These are phyloP conservation scores for Botrytis sinoallii DNA, from an alignment of 2,329 filamentous ascomycete genomes.

Conservation along the genomic window DNA sequence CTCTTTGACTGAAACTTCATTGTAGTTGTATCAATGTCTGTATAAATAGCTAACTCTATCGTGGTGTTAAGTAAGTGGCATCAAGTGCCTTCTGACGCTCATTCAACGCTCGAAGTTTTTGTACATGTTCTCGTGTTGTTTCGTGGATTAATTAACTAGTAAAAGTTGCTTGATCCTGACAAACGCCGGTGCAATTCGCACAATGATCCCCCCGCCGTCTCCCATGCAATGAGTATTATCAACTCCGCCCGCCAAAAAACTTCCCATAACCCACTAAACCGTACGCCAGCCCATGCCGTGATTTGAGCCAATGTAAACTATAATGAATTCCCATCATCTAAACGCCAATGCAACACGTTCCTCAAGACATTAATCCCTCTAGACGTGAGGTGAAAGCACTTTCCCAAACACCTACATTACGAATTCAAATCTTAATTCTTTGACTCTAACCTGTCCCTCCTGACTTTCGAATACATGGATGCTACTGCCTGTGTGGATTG, in stretches of 20 bases:
- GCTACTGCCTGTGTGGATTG: constrained; percentile 31
- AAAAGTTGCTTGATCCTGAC: background rate
- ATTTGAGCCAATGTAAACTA: constrained; percentile 12
- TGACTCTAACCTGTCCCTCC: constrained; percentile 18
- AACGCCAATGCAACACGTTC: constrained; percentile 11
- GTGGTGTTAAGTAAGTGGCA: background rate
- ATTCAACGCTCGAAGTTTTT: background rate
- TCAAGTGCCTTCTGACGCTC: background rate
- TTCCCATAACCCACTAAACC: constrained; percentile 1
- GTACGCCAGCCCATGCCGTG: constrained; percentile 10
- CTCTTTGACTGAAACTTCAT: background rate
- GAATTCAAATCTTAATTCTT: constrained; percentile 2
- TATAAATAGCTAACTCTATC: constrained; percentile 9
- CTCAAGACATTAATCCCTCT: constrained; percentile 8
- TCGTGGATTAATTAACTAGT: constrained; percentile 6
- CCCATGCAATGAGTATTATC: constrained; percentile 10
- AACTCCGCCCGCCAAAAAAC: constrained; percentile 7
- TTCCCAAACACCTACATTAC: background rate
- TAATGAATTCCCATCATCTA: constrained; percentile 7
- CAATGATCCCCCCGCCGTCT: background rate
- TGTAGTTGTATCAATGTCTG: background rate
- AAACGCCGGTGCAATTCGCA: constrained; percentile 13
- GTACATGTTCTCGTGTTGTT: constrained; percentile 12
- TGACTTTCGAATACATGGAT: constrained; percentile 36
- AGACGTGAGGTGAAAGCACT: background rate